Conservation (phyloP, 805 yeast genomes). For the Komagataella phaffii region DNA sequence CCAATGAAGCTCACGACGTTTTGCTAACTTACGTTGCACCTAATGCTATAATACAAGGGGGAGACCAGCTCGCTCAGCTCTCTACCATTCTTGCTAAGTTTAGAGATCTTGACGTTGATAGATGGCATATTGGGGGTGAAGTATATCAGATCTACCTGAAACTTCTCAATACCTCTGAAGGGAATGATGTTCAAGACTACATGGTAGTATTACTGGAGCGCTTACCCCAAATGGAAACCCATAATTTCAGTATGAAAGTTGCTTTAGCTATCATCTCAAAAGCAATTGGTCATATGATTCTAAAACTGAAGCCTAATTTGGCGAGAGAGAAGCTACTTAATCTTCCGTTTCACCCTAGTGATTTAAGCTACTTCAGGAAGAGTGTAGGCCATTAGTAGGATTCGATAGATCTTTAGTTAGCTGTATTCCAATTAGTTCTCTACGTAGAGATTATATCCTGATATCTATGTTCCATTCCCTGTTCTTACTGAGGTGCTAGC, state of each 20-base stretch:
- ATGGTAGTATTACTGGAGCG: slow-evolving; percentile 29
- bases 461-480: slow-evolving; percentile 3
- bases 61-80: slow-evolving; percentile 13
- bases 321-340: slow-evolving; percentile 17
- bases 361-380: slow-evolving; percentile 20
- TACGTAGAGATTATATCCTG: background rate
- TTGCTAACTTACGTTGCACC: slow-evolving; percentile 61
- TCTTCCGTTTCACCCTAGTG: slow-evolving; percentile 33
- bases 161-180: slow-evolving; percentile 8
- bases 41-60: slow-evolving; percentile 39
- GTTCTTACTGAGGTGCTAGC: background rate
- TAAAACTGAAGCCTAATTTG: slow-evolving; percentile 2
- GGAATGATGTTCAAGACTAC: slow-evolving; percentile 7
- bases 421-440: background rate
- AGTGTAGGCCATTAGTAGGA: slow-evolving; percentile 2
- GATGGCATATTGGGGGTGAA: slow-evolving; percentile 47
- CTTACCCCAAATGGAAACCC: slow-evolving; percentile 25
- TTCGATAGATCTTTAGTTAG: background rate
- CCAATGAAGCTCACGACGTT: slow-evolving; percentile 50
- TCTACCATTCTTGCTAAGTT: slow-evolving; percentile 24
- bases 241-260: slow-evolving; percentile 24
- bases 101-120: slow-evolving; percentile 24
- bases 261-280: slow-evolving; percentile 42
- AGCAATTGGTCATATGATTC: slow-evolving; percentile 24
- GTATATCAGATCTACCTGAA: slow-evolving; percentile 38